Conservation (phyloP, 2,329 filamentous ascomycete genomes). For the Niveomyces coronatus region DNA sequence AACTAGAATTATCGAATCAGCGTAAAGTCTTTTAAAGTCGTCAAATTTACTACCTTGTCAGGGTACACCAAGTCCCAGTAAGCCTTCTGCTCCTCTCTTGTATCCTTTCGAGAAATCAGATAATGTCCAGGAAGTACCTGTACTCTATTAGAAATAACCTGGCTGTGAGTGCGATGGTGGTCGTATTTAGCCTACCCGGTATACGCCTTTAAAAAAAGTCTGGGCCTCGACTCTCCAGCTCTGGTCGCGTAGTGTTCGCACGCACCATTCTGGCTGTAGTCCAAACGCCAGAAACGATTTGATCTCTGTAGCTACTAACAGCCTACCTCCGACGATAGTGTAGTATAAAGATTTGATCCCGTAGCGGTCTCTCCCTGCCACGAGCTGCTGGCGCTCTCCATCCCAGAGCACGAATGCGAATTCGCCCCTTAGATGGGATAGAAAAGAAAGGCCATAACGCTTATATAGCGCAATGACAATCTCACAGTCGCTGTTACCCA, state of each 20-base stretch:
- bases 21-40: no score
- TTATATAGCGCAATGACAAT: constrained; percentile 35
- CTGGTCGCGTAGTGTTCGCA: constrained; percentile 31
- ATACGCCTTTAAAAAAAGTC: constrained; percentile 40
- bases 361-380: constrained; percentile 43
- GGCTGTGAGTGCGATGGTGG: neutral
- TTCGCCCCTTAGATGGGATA: constrained; percentile 4
- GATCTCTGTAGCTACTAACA: constrained; percentile 41
- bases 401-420: constrained; percentile 28
- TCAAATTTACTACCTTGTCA: constrained; percentile 33
- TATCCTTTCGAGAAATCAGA: constrained; percentile 25
- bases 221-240: constrained; percentile 33
- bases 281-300: constrained; percentile 43
- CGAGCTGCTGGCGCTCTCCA: constrained; percentile 24
- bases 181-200: no score
- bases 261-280: constrained; percentile 43
- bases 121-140: constrained; percentile 35
- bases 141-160: neutral
- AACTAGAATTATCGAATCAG: no score
- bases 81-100: constrained; percentile 25
- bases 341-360: constrained; percentile 49
- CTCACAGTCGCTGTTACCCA: constrained; percentile 38
- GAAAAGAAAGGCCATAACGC: neutral
- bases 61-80: constrained; percentile 46
- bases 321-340: constrained; percentile 27